Conservation (phyloP, 352 stramenopile species). For the Phytophthora multivora region DNA sequence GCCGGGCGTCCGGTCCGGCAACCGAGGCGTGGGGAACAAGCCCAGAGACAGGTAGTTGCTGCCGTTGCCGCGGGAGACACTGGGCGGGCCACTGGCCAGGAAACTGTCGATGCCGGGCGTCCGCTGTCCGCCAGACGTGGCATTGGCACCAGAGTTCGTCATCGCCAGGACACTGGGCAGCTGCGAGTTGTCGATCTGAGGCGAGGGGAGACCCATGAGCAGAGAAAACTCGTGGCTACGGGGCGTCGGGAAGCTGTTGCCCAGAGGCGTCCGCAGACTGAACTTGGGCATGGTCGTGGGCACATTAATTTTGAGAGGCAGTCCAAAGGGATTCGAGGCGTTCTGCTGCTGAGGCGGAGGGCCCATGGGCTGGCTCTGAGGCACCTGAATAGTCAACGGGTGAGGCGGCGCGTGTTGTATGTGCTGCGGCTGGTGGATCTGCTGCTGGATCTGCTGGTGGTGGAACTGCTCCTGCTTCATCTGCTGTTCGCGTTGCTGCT, state of each 20-base stretch:
- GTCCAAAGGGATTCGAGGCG: slow-evolving; percentile 55
- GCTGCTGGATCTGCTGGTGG: slow-evolving; percentile 73
- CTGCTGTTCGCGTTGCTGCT: slow-evolving; percentile 70
- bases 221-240: slow-evolving; percentile 73
- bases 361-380: slow-evolving; percentile 32
- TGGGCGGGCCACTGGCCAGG: slow-evolving; percentile 54
- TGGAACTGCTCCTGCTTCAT: slow-evolving; percentile 82
- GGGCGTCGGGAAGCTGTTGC: slow-evolving; percentile 71
- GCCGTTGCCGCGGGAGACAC: slow-evolving; percentile 48
- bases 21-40: slow-evolving; percentile 57
- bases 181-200: slow-evolving; percentile 79
- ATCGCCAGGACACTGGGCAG: slow-evolving; percentile 72
- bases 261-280: slow-evolving; percentile 59
- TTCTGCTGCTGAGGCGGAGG: slow-evolving; percentile 31
- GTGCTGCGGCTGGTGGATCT: slow-evolving; percentile 50
- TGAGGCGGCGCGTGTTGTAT: slow-evolving; percentile 32
- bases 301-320: slow-evolving; percentile 78
- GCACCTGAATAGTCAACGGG: slow-evolving; percentile 37
- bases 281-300: slow-evolving; percentile 75
- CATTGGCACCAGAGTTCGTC: slow-evolving; percentile 48
- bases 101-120: slow-evolving; percentile 49
- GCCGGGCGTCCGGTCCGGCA: slow-evolving; percentile 24
- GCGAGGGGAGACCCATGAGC: slow-evolving; percentile 67
- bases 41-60: slow-evolving; percentile 61
- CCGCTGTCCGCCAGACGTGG: slow-evolving; percentile 28